Percentiles rank a stretch among this genome's conserved stretches.
phyloP scores from a whole-genome alignment of 2,329 filamentous ascomycete species.

The Colletotrichum sp. region DNA sequence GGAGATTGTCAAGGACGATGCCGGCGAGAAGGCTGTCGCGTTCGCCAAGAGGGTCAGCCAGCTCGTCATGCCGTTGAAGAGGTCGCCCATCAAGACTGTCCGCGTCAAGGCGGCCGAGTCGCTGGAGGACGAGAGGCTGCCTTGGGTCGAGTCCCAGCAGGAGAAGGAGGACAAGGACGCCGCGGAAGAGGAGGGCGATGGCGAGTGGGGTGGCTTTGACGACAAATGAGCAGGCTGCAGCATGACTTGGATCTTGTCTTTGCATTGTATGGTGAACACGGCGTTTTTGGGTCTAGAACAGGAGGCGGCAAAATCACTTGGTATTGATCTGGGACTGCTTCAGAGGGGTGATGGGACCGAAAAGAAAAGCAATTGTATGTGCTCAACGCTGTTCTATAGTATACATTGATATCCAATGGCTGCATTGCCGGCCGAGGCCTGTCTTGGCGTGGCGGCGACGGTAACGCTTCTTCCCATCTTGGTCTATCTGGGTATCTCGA shows the following conservation, averaged over 20 bases:
- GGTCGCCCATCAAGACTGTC: constrained; percentile 72
- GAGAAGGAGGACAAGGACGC: constrained; percentile 33
- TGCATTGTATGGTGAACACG: constrained; percentile 17
- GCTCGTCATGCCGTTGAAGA: constrained; percentile 60
- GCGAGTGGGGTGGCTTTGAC: constrained; percentile 24
- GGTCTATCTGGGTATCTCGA: constrained; percentile 21
- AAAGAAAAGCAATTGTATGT: neutral
- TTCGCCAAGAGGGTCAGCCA: constrained; percentile 59
- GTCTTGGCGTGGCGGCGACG: neutral
- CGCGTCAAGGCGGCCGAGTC: constrained; percentile 72
- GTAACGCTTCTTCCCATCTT: constrained; percentile 1
- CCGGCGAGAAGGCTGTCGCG: constrained; percentile 37
- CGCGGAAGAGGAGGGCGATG: constrained; percentile 38
- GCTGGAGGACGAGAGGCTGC: constrained; percentile 75
- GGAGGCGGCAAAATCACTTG: neutral
- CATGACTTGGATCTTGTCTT: neutral
- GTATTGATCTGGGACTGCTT: neutral
- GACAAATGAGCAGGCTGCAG: neutral
- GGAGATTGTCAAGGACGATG: constrained; percentile 51
- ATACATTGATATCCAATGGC: constrained; percentile 17
- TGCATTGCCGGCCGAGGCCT: neutral
- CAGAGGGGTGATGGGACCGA: neutral
- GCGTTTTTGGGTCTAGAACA: constrained; percentile 3
- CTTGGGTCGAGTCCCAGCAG: constrained; percentile 56
- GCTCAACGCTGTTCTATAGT: constrained; percentile 11